Base-by-base conservation (phyloP, 768 basidiomycete species). In the Pleurotus pulmonarius region DNA sequence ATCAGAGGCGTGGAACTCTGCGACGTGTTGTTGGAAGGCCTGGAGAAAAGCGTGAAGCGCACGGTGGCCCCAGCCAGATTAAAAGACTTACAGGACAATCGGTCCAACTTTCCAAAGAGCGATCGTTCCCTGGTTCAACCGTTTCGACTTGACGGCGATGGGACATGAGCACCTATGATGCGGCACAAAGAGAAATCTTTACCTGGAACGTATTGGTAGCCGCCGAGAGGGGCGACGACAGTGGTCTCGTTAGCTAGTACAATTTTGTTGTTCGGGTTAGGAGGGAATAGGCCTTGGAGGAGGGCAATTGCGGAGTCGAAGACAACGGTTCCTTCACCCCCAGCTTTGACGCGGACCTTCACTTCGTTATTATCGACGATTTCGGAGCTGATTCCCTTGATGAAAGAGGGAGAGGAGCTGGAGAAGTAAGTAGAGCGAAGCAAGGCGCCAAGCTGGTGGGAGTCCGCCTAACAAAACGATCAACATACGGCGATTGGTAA, bases 131-230 rank as follows among this genome's bases (percentile, higher is more conserved):
- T 25, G 91, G 88, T 68, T 92, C 90, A 48, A 94, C 87, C n/a
- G 90, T 91, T 75, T 92, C 87, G 26, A 92, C 89, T 85, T 55
- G 18, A 48, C 16, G 5, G 15, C 46, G n/a, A 44, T 46, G 49
- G 53, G 29, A 38, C 29, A 15, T 7, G 8, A 29, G n/a, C 7
- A 16, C 45, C 0, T 24, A 34, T n/a, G 26, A 5, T 18, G 7
- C 13, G 29, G 29, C 46, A 44, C 26, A n/a, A 51, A 8, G 55
- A 9, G 37, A 58, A 26, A 18, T 9, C 70, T 73, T 48, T 58
- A 82, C 86, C 80, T n/a, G 92, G 89, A 47, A 94, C 81, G 61
- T 94, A 94, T 70, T 93, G 90, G 69, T 93, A 94, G 2, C 90
- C 90, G 13, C 83, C 82, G 7, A 94, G 80, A 22, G 93, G 92